Evolutionary conservation across 768 basidiomycete species (phyloP).

Genomic region (Amylocystis lapponica): DNA sequence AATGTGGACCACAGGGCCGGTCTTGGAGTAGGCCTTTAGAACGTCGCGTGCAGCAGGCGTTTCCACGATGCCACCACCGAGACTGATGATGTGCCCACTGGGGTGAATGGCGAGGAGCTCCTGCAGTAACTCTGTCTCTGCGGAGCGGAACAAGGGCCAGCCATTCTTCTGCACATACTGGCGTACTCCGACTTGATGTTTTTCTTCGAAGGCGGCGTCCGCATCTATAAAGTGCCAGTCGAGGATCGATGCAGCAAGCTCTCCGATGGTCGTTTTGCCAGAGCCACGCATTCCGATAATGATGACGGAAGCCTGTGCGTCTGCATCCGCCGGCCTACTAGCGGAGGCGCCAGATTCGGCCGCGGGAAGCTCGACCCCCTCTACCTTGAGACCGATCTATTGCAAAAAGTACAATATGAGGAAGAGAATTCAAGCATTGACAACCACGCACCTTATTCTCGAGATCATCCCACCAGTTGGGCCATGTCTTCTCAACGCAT

Average conservation of each 20-base stretch:
- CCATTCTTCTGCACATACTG: constrained; percentile 78
- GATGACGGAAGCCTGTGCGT: constrained; percentile 54
- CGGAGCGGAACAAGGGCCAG: constrained; percentile 85
- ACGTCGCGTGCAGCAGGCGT: constrained; percentile 67
- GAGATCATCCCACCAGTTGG: constrained; percentile 99
- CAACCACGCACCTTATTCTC: constrained; percentile 73
- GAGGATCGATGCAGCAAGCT: constrained; percentile 66
- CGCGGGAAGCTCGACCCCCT: constrained; percentile 71
- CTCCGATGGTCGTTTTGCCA: constrained; percentile 88
- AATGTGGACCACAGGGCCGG: constrained; percentile 80
- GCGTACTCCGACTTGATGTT: constrained; percentile 55
- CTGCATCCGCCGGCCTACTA: constrained; percentile 28
- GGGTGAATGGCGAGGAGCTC: constrained; percentile 56
- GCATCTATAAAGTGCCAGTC: constrained; percentile 80
- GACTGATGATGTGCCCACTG: constrained; percentile 70
- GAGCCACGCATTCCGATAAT: constrained; percentile 96
- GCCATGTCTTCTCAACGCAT: constrained; percentile 99
- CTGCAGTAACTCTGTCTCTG: constrained; percentile 64
- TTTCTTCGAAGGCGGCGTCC: constrained; percentile 68
- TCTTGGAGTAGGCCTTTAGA: constrained; percentile 57
- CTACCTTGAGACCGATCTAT: constrained; percentile 84
- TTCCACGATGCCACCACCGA: constrained; percentile 95
- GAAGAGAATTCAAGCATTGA: neutral
- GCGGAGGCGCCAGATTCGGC: constrained; percentile 36
- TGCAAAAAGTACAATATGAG: no score